Base-by-base conservation (phyloP, 2,329 filamentous ascomycete species). In the Cladosporium phlei region DNA sequence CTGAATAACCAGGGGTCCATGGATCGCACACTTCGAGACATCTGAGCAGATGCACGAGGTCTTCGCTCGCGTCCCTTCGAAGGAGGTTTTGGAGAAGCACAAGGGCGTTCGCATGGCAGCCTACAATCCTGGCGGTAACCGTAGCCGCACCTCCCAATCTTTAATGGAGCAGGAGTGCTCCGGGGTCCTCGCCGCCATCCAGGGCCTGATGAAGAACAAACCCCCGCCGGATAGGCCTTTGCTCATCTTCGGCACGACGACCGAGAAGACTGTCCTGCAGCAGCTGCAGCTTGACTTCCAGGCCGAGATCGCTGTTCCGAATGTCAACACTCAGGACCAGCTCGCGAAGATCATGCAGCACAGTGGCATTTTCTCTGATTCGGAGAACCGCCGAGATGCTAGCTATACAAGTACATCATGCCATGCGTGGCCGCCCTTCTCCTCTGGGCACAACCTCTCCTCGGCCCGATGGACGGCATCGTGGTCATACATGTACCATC, bases 201-300 rank as follows among this genome's bases (percentile, higher is more conserved):
- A 86, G 62, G 86, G 87, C 4, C 71, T 94, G 34, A 75, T 95
- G 46, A 76, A 80, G 49, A 86, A 88, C 50, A 77, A 82, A 46
- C 89, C 89, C 8, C 85, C 87, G 5, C 87, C 88, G 74, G 85
- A 82, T 33, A 86, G 89, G 40, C 83, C 88, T 14, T 77, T 97
- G 11, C 73, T 97, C 8, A 81, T 96, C 50, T 77, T 98, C 37
- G 89, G 85, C n/a, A 98, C 93, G 0, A 94, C 91, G 0, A 90
- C 87, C 6, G 81, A 90, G 61, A 79, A 83, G 7, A 81, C 80
- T 7, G 80, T 93, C 8, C 76, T 98, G 38, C 80, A 86, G 56
- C 85, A 95, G 67, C 77, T 97, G 10, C 86, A 93, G 57, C 74
- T 96, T 6, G 79, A 81, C 16, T 97, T 97, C 70, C 82, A 89